phyloP scores from a whole-genome alignment of 2,329 filamentous ascomycete species.

The Xylariaceae sp. region DNA sequence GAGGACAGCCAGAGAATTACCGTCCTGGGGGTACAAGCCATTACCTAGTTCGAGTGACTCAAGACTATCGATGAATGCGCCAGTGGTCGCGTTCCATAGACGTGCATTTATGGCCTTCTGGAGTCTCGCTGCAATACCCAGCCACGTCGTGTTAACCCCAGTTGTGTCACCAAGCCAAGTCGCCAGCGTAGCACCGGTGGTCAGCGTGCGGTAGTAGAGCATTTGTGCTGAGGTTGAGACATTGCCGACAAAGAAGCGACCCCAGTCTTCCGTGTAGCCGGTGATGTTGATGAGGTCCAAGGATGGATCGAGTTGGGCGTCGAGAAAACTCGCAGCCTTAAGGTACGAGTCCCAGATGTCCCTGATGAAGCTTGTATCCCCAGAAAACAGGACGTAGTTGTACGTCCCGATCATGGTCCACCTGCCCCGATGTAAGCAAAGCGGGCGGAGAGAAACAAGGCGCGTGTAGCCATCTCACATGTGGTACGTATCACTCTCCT shows the following conservation, averaged over 20 bases:
- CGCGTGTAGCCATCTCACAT: conserved; percentile 30
- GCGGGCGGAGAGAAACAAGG: neutral
- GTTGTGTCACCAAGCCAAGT: conserved; percentile 47
- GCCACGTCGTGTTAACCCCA: conserved; percentile 44
- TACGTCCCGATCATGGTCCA: conserved; percentile 59
- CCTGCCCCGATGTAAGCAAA: conserved; percentile 24
- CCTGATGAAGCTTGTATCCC: conserved; percentile 51
- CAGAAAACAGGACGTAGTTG: conserved; percentile 60
- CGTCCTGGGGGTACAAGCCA: conserved; percentile 61
- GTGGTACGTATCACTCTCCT: conserved; percentile 35
- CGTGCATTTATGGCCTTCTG: conserved; percentile 48
- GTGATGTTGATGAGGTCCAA: conserved; percentile 31
- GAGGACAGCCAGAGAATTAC: conserved; percentile 58
- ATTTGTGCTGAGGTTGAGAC: conserved; percentile 33
- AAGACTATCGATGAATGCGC: conserved; percentile 58
- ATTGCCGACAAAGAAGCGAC: conserved; percentile 29
- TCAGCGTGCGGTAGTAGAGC: conserved; percentile 54
- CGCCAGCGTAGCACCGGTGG: conserved; percentile 55
- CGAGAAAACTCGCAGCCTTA: conserved; percentile 43
- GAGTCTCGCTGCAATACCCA: conserved; percentile 44
- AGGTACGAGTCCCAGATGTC: conserved; percentile 52
- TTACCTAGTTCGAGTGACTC: conserved; percentile 40
- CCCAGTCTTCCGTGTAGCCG: conserved; percentile 31
- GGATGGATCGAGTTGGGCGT: conserved; percentile 24
- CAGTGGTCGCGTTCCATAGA: conserved; percentile 51